Base-by-base conservation (phyloP, 805 yeast genomes). In the Cyberlindnera bimundalis region DNA sequence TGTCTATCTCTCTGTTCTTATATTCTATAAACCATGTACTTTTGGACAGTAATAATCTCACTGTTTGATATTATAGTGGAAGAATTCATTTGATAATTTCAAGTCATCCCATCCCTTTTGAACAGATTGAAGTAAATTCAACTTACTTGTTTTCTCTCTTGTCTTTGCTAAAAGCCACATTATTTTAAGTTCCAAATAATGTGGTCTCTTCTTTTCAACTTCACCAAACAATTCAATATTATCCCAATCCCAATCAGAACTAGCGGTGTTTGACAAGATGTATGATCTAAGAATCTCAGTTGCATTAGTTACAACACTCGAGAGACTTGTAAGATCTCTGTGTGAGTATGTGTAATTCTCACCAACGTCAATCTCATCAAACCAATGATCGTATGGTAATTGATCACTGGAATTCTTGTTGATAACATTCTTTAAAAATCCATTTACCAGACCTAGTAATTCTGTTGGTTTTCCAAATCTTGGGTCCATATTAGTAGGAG, bases 291-390 rank as follows among this genome's bases (percentile, higher is more conserved):
- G 38, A 3, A 34, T 15, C 29, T 57, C 59, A 8, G 60, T 35
- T 0, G 60, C 44, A 5, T 40, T 37, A 29, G 59, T 58, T 1
- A 52, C 43, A 3, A 66, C 65, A 39, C 51, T 42, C 18, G 72
- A 53, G 1, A 71, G 43, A 5, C 51, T 14, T 14, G 53, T 47
- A 8, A 60, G 40, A 34, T 80, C 85, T 0, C 50, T 35, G 13
- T 46, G 48, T 2, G 67, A 52, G 43, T 60, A 74, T 14, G 55
- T 50, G 52, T 81, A 81, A 6, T 65, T 52, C 51, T 81, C 87
- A 48, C 72, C 68, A 12, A 72, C 68, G 14, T 70, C 70, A 13
- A 79, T 56, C 27, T 65, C 67, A 3, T 60, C 50, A 33, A 68
- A 73, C 84, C 84, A 78, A 1, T 61, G 53, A 27, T 61, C 61